These are phyloP conservation scores for Aspergillus asperescens DNA, from an alignment of 495 filamentous ascomycete genomes.

Conservation along the genomic window DNA sequence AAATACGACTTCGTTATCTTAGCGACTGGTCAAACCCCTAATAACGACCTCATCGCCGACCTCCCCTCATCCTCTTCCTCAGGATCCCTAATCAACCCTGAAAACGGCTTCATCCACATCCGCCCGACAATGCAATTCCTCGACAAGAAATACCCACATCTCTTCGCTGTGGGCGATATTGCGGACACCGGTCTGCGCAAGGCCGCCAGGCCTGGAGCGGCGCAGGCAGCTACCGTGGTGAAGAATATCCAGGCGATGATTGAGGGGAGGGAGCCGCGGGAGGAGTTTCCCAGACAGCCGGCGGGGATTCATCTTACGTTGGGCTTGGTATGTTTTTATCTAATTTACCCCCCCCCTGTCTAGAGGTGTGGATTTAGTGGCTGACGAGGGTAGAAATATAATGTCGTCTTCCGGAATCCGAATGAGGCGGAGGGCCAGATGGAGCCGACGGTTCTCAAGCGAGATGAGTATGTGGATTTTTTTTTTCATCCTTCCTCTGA, in stretches of 20 bases:
- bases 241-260: slow-evolving; percentile 51
- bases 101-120: slow-evolving; percentile 49
- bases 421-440: slow-evolving; percentile 38
- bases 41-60: slow-evolving; percentile 43
- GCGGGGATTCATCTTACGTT: slow-evolving; percentile 46
- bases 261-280: slow-evolving; percentile 25
- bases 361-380: no score
- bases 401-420: slow-evolving; percentile 48
- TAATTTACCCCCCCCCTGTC: no score
- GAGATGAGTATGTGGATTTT: slow-evolving; percentile 39
- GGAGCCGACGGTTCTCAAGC: slow-evolving; percentile 39
- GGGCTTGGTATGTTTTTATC: slow-evolving; percentile 40
- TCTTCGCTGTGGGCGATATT: slow-evolving; percentile 59
- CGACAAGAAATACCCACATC: slow-evolving; percentile 40
- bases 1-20: slow-evolving; percentile 38
- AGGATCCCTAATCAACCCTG: slow-evolving; percentile 39
- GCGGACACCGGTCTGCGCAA: slow-evolving; percentile 53
- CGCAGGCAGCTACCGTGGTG: slow-evolving; percentile 48
- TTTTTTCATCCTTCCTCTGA: background rate
- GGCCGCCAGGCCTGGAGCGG: slow-evolving; percentile 47
- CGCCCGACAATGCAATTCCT: slow-evolving; percentile 53
- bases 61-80: slow-evolving; percentile 34
- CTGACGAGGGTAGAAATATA: slow-evolving; percentile 34
- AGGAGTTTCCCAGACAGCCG: slow-evolving; percentile 31
- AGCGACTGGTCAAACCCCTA: slow-evolving; percentile 54